These are phyloP conservation scores for Ustilago xerochloae DNA, from an alignment of 1,284 basidiomycete genomes.

Conservation along the genomic window DNA sequence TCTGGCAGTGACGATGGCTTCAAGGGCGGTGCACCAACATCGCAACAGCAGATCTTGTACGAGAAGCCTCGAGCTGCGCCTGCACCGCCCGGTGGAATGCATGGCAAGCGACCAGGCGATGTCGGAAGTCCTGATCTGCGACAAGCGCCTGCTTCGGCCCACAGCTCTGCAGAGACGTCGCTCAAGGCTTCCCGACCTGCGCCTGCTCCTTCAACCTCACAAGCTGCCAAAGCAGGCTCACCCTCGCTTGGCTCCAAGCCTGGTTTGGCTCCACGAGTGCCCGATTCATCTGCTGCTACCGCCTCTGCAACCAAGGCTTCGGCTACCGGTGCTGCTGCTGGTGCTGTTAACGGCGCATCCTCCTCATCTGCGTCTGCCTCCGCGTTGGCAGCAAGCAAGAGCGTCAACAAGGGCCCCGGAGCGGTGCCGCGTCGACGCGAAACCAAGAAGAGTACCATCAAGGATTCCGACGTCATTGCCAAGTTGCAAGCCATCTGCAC, in stretches of 20 bases:
- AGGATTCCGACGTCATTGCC: constrained; percentile 89
- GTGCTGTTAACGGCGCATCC: constrained; percentile 2
- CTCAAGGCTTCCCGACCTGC: constrained; percentile 57
- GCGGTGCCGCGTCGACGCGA: constrained; percentile 78
- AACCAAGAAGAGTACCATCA: constrained; percentile 75
- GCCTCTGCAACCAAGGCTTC: constrained; percentile 9
- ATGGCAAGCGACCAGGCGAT: constrained; percentile 13
- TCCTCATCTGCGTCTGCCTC: constrained; percentile 8
- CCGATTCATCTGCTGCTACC: not conserved
- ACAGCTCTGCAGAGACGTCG: constrained; percentile 17
- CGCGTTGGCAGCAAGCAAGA: constrained; percentile 19
- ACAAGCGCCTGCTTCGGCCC: constrained; percentile 20
- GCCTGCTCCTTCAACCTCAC: constrained; percentile 23
- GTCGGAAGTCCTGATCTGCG: constrained; percentile 28
- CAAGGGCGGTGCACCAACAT: constrained; percentile 1
- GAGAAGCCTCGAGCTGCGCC: constrained; percentile 56
- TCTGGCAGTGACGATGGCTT: constrained; percentile 39
- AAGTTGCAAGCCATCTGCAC: constrained; percentile 94
- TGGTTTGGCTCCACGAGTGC: constrained; percentile 1
- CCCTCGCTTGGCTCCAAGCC: constrained; percentile 20
- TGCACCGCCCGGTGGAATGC: constrained; percentile 36
- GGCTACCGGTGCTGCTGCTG: not conserved
- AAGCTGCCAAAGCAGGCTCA: constrained; percentile 9
- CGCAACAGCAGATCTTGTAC: constrained; percentile 34
- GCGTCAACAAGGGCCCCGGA: constrained; percentile 21